A percentile compares a stretch with the other conserved stretches of the same genome.
Evolutionary conservation across 192 early-diverging fungal genomes (phyloP).

Genomic region (Linnemannia elongata): DNA sequence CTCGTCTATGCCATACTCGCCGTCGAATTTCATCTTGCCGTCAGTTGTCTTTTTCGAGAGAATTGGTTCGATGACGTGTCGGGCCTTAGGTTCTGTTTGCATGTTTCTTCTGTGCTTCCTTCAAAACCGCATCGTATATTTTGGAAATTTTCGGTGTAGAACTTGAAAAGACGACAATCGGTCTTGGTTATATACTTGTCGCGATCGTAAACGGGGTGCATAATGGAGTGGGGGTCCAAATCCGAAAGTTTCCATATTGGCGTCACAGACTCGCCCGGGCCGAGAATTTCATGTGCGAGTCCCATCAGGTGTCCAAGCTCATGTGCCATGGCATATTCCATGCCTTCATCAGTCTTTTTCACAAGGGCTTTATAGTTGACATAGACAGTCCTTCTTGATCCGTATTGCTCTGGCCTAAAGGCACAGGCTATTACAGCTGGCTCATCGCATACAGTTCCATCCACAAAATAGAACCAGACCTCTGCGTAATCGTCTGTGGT

Average conservation of each 20-base stretch:
- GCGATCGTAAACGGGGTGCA: neutral
- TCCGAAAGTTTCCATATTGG: too few relatives aligned
- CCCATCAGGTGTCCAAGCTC: too few relatives aligned
- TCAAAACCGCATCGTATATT: neutral
- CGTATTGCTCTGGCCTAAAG: neutral
- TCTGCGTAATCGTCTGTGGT: too few relatives aligned
- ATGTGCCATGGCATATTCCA: neutral
- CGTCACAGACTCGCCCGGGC: too few relatives aligned
- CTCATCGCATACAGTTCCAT: neutral
- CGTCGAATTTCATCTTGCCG: neutral
- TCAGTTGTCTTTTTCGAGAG: neutral
- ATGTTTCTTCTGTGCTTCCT: neutral
- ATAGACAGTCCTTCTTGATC: too few relatives aligned
- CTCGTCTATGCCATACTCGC: neutral
- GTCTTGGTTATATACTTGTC: neutral
- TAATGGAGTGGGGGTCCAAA: neutral
- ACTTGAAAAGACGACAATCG: slow-evolving; percentile 11
- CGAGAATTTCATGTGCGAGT: too few relatives aligned
- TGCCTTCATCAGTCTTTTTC: neutral
- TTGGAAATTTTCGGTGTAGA: neutral
- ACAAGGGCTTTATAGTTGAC: too few relatives aligned
- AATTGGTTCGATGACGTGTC: neutral
- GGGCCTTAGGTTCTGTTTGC: neutral
- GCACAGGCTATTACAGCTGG: neutral
- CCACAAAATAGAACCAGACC: neutral